phyloP scores from a whole-genome alignment of 495 filamentous ascomycete species.

The Jackrogersella minutella region DNA sequence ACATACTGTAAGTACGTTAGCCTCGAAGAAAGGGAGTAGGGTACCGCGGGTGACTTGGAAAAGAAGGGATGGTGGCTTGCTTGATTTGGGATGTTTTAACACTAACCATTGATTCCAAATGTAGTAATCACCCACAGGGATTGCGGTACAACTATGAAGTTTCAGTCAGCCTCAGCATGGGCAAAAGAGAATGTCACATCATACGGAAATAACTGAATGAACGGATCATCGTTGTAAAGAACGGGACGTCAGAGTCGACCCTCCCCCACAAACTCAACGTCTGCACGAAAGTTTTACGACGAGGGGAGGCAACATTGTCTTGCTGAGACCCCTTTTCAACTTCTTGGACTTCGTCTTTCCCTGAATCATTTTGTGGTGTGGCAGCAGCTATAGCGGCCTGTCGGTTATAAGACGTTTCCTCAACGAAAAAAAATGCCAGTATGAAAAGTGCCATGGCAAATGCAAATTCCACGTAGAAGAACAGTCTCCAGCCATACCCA shows the following conservation, averaged over 20 bases:
- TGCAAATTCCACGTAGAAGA: conserved; percentile 71
- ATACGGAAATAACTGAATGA: conserved; percentile 63
- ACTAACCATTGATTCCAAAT: conserved; percentile 53
- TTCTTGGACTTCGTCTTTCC: conserved; percentile 30
- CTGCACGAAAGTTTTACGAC: conserved; percentile 56
- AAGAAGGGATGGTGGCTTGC: neutral
- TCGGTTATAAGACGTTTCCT: conserved; percentile 67
- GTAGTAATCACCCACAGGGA: conserved; percentile 68
- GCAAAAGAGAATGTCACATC: neutral
- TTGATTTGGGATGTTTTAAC: neutral
- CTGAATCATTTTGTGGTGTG: conserved; percentile 34
- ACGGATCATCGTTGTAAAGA: conserved; percentile 62
- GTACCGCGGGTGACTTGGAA: neutral
- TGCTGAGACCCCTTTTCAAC: conserved; percentile 26
- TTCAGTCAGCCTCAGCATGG: neutral
- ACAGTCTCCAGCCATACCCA: conserved; percentile 68
- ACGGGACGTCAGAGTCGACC: conserved; percentile 60
- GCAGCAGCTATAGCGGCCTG: conserved; percentile 18
- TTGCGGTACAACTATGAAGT: conserved; percentile 56
- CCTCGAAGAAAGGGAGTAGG: conserved; percentile 59
- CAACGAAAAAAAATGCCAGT: conserved; percentile 67
- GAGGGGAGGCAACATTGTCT: conserved; percentile 37
- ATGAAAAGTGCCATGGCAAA: conserved; percentile 64
- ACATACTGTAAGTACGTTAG: conserved; percentile 49
- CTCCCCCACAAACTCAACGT: conserved; percentile 59